Percentiles rank a stretch among this genome's conserved stretches.
phyloP scores from a whole-genome alignment of 345 rosid species.

The Euphorbia pulcherrima region DNA sequence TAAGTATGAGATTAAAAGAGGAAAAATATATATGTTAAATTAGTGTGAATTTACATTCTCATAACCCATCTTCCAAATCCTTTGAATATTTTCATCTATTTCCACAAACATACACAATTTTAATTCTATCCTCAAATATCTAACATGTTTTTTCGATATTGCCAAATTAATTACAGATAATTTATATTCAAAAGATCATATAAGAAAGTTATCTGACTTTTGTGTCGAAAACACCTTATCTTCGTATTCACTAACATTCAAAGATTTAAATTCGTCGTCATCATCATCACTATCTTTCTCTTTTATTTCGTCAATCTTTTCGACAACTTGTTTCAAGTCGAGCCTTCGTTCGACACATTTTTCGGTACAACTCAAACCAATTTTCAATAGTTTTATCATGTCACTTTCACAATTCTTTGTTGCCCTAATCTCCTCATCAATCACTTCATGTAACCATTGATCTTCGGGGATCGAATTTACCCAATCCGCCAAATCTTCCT shows the following conservation, averaged over 20 bases:
- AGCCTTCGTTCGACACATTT: constrained; percentile 70
- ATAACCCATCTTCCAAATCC: not conserved
- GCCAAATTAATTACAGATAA: not conserved
- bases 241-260: constrained; percentile 41
- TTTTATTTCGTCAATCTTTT: constrained; percentile 55
- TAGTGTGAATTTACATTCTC: constrained; percentile 2
- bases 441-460: constrained; percentile 32
- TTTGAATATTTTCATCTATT: not conserved
- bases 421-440: constrained; percentile 56
- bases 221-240: constrained; percentile 36
- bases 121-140: no score
- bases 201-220: constrained; percentile 33
- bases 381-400: constrained; percentile 50
- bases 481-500: constrained; percentile 55
- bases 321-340: constrained; percentile 61
- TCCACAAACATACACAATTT: not conserved
- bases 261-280: constrained; percentile 53
- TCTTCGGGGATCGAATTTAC: constrained; percentile 33
- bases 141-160: not conserved
- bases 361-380: constrained; percentile 66
- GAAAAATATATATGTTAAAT: not conserved
- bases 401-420: constrained; percentile 36
- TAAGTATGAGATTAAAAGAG: no score
- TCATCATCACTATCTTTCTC: constrained; percentile 51
- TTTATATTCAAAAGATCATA: constrained; percentile 10